Conservation (phyloP, 2,329 filamentous ascomycete species). For the Sphaerulina musiva region DNA sequence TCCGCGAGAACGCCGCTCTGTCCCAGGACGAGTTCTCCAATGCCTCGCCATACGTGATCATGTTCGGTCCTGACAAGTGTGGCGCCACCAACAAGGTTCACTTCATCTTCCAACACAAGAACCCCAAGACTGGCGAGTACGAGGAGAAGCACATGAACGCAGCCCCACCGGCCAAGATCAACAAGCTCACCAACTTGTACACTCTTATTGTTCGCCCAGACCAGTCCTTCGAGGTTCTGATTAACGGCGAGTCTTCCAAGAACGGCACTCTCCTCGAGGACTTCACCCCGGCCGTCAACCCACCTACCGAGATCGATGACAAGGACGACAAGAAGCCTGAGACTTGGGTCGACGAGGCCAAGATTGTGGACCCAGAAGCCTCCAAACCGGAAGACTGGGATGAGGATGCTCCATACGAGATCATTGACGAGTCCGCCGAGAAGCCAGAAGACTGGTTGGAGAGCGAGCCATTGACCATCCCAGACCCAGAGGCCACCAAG, state of each 20-base stretch:
- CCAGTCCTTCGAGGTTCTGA: conserved; percentile 88
- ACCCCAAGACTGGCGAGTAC: conserved; percentile 98
- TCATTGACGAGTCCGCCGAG: conserved; percentile 85
- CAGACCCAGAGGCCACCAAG: conserved; percentile 93
- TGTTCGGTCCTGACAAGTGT: conserved; percentile 99
- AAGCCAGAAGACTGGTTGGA: conserved; percentile 96
- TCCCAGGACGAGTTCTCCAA: conserved; percentile 98
- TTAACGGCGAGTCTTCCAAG: conserved; percentile 84
- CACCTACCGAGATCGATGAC: conserved; percentile 89
- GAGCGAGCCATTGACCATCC: conserved; percentile 71
- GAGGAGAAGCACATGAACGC: conserved; percentile 97
- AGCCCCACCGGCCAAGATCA: conserved; percentile 77
- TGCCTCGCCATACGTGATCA: conserved; percentile 95
- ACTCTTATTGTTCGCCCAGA: conserved; percentile 94
- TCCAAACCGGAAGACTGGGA: conserved; percentile 98
- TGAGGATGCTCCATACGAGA: conserved; percentile 94
- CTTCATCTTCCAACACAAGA: conserved; percentile 99
- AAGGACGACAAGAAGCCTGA: conserved; percentile 87
- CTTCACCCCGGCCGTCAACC: conserved; percentile 91
- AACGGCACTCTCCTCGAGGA: conserved; percentile 88
- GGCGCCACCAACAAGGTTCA: conserved; percentile 94
- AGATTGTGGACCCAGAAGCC: conserved; percentile 85
- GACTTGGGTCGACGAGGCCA: conserved; percentile 89
- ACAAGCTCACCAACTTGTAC: conserved; percentile 91
- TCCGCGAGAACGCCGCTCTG: conserved; percentile 94